Evolutionary conservation across 257 asterid genomes (phyloP).

Genomic region (Solanum peruvianum): DNA sequence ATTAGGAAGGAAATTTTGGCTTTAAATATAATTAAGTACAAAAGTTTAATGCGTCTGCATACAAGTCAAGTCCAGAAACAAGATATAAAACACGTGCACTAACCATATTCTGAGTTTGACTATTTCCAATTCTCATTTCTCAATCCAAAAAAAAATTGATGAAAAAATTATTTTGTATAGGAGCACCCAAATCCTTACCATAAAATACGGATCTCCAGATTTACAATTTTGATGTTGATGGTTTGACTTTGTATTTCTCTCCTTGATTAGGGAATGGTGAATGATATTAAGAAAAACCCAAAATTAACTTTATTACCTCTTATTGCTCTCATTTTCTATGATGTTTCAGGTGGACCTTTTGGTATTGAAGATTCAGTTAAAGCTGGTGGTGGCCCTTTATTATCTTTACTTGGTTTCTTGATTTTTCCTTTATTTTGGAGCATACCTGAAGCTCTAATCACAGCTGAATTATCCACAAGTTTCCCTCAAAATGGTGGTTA

Average conservation of each 20-base stretch:
- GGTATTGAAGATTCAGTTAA: constrained; percentile 25
- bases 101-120: background rate
- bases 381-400: constrained; percentile 23
- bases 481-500: constrained; percentile 31
- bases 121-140: background rate
- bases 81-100: background rate
- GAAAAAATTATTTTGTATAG: too few species aligned
- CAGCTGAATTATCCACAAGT: constrained; percentile 29
- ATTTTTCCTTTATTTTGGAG: constrained; percentile 23
- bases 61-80: background rate
- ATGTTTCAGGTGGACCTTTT: constrained; percentile 33
- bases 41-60: background rate
- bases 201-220: background rate
- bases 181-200: background rate
- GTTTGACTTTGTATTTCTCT: background rate
- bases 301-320: constrained; percentile 12
- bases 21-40: too few species aligned
- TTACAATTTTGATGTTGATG: background rate
- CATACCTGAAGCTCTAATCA: constrained; percentile 23
- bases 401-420: constrained; percentile 22
- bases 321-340: constrained; percentile 23
- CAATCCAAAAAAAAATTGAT: background rate
- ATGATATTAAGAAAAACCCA: background rate
- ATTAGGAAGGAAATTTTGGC: too few species aligned
- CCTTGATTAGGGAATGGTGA: background rate